Conservation (phyloP, 768 basidiomycete genomes). For the Naematelia aurantialba region DNA sequence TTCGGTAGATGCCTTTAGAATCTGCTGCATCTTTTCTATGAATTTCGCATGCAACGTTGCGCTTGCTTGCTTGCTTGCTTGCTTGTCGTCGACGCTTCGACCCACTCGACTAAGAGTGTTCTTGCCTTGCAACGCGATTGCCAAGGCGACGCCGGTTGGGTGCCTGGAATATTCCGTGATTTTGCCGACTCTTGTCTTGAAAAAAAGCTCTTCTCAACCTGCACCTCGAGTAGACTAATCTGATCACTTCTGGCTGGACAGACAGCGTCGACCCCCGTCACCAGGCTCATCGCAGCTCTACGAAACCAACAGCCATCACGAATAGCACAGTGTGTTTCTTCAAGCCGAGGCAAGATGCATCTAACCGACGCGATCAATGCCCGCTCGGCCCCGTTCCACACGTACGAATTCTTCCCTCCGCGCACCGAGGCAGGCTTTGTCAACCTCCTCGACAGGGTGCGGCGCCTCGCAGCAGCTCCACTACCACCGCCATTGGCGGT, state of each 20-base stretch:
- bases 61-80: background rate
- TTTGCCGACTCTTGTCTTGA: background rate
- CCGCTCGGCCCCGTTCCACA: conserved; percentile 67
- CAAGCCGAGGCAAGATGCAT: too few relatives aligned
- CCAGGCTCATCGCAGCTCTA: too few relatives aligned
- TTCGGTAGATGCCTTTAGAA: background rate
- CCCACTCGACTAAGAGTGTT: background rate
- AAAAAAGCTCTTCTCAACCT: too few relatives aligned
- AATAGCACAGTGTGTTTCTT: too few relatives aligned
- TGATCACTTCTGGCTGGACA: too few relatives aligned
- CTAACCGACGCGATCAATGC: conserved; percentile 64
- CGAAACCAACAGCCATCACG: too few relatives aligned
- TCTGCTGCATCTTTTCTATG: background rate
- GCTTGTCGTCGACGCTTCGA: background rate
- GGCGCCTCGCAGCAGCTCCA: conserved; percentile 65
- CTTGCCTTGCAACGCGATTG: too few relatives aligned
- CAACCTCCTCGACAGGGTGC: conserved; percentile 83
- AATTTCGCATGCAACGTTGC: background rate
- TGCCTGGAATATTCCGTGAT: background rate
- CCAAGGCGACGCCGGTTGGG: background rate
- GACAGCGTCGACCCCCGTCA: too few relatives aligned
- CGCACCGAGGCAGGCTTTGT: conserved; percentile 82
- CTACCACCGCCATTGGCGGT: conserved; percentile 68
- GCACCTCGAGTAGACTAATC: too few relatives aligned
- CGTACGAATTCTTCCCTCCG: conserved; percentile 96